These are phyloP conservation scores for Suhomyces sp. DNA, from an alignment of 805 yeast genomes.

Conservation along the genomic window DNA sequence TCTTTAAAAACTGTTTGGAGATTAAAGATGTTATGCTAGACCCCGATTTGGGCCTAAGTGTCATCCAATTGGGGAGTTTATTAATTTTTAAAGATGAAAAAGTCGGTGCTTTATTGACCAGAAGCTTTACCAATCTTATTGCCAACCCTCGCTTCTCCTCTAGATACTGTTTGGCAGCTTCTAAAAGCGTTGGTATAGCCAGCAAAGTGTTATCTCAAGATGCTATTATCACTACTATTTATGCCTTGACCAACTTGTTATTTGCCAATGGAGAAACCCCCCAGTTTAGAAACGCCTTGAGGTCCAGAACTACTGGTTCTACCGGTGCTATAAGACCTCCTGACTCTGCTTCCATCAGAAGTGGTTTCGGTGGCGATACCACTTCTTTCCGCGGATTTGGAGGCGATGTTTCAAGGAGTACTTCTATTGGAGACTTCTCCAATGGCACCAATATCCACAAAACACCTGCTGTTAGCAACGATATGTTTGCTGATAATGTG, in stretches of 20 bases:
- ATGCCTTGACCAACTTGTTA: slow-evolving; percentile 74
- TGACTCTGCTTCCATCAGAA: slow-evolving; percentile 11
- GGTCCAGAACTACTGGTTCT: slow-evolving; percentile 26
- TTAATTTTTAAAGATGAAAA: slow-evolving; percentile 43
- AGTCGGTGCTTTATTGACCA: slow-evolving; percentile 38
- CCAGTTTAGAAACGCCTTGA: slow-evolving; percentile 11
- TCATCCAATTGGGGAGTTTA: slow-evolving; percentile 55
- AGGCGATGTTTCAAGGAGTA: slow-evolving; percentile 9
- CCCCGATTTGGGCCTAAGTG: slow-evolving; percentile 47
- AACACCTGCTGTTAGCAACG: neutral
- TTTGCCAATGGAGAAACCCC: slow-evolving; percentile 48
- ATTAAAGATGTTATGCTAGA: slow-evolving; percentile 53
- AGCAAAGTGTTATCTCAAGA: slow-evolving; percentile 72
- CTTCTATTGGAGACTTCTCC: slow-evolving; percentile 4
- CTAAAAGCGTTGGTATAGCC: slow-evolving; percentile 62
- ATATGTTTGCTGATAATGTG: slow-evolving; percentile 17
- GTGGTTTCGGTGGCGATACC: neutral
- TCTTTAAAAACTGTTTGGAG: slow-evolving; percentile 51
- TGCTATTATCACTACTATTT: slow-evolving; percentile 76
- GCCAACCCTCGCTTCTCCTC: slow-evolving; percentile 51
- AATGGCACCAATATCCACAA: neutral
- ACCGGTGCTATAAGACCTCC: neutral
- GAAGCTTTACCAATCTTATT: slow-evolving; percentile 50
- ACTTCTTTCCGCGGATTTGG: neutral
- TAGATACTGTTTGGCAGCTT: slow-evolving; percentile 48